Percentiles rank a stretch among this genome's conserved stretches.
phyloP scores from a whole-genome alignment of 441 rosid species.

The Bocquillonia castaneifolia region DNA sequence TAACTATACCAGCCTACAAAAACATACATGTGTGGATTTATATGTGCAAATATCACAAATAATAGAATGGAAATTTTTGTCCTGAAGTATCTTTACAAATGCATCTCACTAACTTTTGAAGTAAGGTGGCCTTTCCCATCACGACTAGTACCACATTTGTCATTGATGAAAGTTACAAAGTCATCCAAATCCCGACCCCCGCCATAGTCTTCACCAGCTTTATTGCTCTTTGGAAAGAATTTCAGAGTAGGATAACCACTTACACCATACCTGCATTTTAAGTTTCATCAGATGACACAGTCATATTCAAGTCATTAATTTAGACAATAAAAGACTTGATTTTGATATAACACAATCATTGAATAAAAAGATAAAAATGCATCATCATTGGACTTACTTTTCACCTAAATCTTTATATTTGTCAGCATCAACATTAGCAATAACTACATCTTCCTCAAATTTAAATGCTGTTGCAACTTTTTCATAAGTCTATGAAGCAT shows the following conservation, averaged over 20 bases:
- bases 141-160: slow-evolving; percentile 70
- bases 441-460: slow-evolving; percentile 66
- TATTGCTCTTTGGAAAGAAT: slow-evolving; percentile 82
- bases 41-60: not conserved
- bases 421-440: slow-evolving; percentile 90
- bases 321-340: not conserved
- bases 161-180: slow-evolving; percentile 79
- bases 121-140: slow-evolving; percentile 81
- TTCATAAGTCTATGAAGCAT: slow-evolving; percentile 53
- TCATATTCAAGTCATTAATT: not conserved
- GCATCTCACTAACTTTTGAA: slow-evolving; percentile 46
- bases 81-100: not conserved
- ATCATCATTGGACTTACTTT: slow-evolving; percentile 45
- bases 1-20: slow-evolving; percentile 74
- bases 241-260: slow-evolving; percentile 90
- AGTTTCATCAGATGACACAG: not conserved
- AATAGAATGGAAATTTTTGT: not conserved
- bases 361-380: not conserved
- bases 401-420: slow-evolving; percentile 64
- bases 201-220: slow-evolving; percentile 87
- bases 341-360: not conserved
- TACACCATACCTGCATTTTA: slow-evolving; percentile 61
- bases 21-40: slow-evolving; percentile 2
- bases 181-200: slow-evolving; percentile 85
- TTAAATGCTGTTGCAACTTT: slow-evolving; percentile 81